phyloP scores from a whole-genome alignment of 192 early-diverging fungal genomes.

The Dimargaris verticillata region DNA sequence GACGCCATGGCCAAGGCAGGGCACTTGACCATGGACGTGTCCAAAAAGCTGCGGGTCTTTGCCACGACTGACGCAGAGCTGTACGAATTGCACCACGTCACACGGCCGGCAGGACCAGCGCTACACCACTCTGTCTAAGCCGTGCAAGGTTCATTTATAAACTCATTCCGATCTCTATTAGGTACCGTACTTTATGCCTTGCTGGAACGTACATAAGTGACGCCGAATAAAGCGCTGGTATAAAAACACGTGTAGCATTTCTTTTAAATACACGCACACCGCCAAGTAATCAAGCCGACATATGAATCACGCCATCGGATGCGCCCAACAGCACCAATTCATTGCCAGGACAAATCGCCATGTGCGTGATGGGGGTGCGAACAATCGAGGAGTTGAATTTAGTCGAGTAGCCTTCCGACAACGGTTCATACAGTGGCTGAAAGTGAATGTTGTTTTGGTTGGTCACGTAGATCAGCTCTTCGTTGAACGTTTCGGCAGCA shows the following conservation, averaged over 20 bases:
- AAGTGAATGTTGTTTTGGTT: constrained; percentile 7
- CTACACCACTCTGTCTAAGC: too few species aligned
- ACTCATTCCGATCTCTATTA: too few species aligned
- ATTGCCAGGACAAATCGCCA: constrained; percentile 4
- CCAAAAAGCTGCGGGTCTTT: not conserved
- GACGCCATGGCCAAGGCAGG: not conserved
- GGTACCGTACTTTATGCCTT: too few species aligned
- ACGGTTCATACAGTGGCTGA: constrained; percentile 8
- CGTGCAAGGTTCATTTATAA: too few species aligned
- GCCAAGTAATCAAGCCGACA: constrained; percentile 1
- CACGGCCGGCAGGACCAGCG: too few species aligned
- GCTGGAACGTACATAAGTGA: too few species aligned
- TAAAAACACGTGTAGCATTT: too few species aligned
- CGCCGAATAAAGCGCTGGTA: too few species aligned
- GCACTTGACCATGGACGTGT: not conserved
- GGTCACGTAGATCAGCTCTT: constrained; percentile 8
- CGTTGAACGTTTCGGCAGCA: constrained; percentile 1
- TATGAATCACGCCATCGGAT: constrained; percentile 9
- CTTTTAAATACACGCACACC: too few species aligned
- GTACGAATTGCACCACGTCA: too few species aligned
- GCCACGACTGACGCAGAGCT: not conserved
- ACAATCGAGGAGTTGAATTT: constrained; percentile 4
- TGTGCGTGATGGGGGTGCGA: not conserved
- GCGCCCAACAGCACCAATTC: constrained; percentile 2
- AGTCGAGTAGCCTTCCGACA: constrained; percentile 8